These are phyloP conservation scores for Sporisorium sorghi DNA, from an alignment of 1,284 basidiomycete species.

Conservation along the genomic window DNA sequence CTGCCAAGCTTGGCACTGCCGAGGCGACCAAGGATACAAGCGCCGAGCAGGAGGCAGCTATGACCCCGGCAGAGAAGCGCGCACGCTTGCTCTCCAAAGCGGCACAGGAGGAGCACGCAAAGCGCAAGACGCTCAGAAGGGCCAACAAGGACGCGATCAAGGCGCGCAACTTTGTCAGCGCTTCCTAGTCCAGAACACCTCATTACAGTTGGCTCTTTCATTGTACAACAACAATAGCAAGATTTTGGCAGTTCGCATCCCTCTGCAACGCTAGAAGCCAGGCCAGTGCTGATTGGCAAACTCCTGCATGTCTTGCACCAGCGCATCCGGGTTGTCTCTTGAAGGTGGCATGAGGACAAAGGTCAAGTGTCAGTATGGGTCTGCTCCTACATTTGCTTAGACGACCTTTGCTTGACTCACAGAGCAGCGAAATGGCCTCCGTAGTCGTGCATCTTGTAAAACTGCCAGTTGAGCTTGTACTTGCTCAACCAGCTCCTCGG, in stretches of 20 bases:
- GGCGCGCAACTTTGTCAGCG: conserved; percentile 63
- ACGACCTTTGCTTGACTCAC: conserved; percentile 19
- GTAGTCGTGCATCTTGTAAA: conserved; percentile 47
- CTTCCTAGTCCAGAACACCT: conserved; percentile 40
- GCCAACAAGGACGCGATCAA: conserved; percentile 61
- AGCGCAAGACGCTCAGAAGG: conserved; percentile 52
- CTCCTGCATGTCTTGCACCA: conserved; percentile 49
- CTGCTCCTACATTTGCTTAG: not conserved
- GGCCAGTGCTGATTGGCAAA: conserved; percentile 51
- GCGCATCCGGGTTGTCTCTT: conserved; percentile 49
- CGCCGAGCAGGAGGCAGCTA: conserved; percentile 5
- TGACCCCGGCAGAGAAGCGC: conserved; percentile 13
- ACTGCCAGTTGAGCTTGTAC: conserved; percentile 43
- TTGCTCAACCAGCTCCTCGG: conserved; percentile 47
- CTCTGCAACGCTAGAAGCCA: conserved; percentile 9
- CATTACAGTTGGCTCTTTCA: no score
- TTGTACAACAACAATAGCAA: conserved; percentile 8
- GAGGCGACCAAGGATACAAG: not conserved
- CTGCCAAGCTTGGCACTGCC: conserved; percentile 9
- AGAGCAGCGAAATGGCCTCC: conserved; percentile 62
- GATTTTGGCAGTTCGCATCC: not conserved
- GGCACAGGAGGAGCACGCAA: conserved; percentile 37
- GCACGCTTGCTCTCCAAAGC: conserved; percentile 20
- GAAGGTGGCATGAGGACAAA: not conserved
- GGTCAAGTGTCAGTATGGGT: not conserved